These are phyloP conservation scores for Haematococcus sp. DNA, from an alignment of 139 green algal genomes.

Conservation along the genomic window DNA sequence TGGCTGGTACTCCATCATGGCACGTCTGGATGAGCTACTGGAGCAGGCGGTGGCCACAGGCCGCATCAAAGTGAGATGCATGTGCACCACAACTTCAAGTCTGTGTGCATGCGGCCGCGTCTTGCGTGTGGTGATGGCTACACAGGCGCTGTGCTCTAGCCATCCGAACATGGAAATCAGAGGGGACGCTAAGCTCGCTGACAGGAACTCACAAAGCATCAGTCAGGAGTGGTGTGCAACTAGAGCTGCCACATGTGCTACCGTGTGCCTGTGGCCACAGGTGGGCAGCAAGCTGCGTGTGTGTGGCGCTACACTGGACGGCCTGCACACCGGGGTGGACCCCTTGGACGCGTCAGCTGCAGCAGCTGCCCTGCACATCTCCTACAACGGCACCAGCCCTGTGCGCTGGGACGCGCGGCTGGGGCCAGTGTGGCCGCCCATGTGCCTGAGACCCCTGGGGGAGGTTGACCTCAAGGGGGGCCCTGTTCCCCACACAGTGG, in stretches of 20 bases:
- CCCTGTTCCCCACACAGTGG: constrained; percentile 23
- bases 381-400: constrained; percentile 37
- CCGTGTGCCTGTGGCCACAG: not conserved
- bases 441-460: constrained; percentile 33
- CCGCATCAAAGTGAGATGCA: constrained; percentile 34
- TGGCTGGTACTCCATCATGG: constrained; percentile 68
- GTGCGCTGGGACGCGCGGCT: constrained; percentile 32
- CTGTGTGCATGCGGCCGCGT: not conserved
- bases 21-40: constrained; percentile 44
- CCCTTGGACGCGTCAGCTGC: constrained; percentile 37
- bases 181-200: no score
- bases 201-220: no score
- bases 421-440: constrained; percentile 12
- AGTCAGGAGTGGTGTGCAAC: no score
- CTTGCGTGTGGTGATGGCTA: no score
- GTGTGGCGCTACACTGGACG: constrained; percentile 35
- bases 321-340: constrained; percentile 13
- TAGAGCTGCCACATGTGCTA: no score
- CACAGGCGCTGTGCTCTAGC: no score
- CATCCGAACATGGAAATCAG: no score
- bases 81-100: no score
- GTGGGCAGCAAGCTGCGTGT: constrained; percentile 47
- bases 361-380: constrained; percentile 28
- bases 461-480: constrained; percentile 18
- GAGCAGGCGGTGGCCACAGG: constrained; percentile 21